Evolutionary conservation across 345 rosid genomes (phyloP).

Genomic region (Clausena lansium): DNA sequence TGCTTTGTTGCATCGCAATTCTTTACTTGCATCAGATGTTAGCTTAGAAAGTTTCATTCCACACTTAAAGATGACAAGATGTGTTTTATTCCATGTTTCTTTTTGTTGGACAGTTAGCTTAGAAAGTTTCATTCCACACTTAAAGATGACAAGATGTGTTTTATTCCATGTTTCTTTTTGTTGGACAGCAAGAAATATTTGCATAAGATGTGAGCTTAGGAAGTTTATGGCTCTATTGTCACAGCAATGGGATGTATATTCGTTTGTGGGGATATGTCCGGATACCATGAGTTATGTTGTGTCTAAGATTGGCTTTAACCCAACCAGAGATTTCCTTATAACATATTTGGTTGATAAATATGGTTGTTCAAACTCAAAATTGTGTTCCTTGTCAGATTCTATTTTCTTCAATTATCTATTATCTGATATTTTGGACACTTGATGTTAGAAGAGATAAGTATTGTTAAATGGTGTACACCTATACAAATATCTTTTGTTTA

Average conservation of each 20-base stretch:
- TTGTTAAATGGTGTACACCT: constrained; percentile 20
- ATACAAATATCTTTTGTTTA: not conserved
- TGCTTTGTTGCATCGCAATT: not conserved
- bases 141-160: not conserved
- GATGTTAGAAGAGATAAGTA: constrained; percentile 7
- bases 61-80: not conserved
- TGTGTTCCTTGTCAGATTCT: not conserved
- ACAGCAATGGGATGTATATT: not conserved
- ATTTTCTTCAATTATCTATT: constrained; percentile 6
- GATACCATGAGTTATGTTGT: not conserved
- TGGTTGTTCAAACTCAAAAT: not conserved
- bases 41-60: not conserved
- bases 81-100: not conserved
- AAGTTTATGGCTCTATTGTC: not conserved
- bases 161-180: not conserved
- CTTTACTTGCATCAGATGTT: not conserved
- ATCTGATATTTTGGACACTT: constrained; percentile 13
- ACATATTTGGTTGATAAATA: not conserved
- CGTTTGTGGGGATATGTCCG: not conserved
- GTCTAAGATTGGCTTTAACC: not conserved
- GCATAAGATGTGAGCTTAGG: not conserved
- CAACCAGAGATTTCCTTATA: not conserved
- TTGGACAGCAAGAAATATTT: not conserved
- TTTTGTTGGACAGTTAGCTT: not conserved
- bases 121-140: not conserved